A percentile compares a stretch with the other conserved stretches of the same genome.
Evolutionary conservation across 2,329 filamentous ascomycete genomes (phyloP).

Genomic region (Calonectria pauciramosa): DNA sequence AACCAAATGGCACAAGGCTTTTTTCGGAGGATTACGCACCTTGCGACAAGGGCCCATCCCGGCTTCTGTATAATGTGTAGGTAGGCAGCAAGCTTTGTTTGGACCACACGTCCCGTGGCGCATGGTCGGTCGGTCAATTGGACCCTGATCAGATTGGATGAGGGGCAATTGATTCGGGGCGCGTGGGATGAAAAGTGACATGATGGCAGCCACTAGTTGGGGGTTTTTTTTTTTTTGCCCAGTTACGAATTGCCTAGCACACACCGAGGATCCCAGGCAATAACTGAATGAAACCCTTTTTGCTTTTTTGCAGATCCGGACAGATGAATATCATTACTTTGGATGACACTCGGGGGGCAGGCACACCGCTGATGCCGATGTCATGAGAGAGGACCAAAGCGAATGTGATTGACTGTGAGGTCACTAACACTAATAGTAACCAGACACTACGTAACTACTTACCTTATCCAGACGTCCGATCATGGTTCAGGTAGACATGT

Average conservation of each 20-base stretch:
- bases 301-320: conserved; percentile 4
- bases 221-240: conserved; percentile 14
- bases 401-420: conserved; percentile 5
- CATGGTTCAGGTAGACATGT: background rate
- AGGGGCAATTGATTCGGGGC: conserved; percentile 13
- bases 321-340: conserved; percentile 5
- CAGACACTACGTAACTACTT: conserved; percentile 8
- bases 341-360: conserved; percentile 13
- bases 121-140: conserved; percentile 33
- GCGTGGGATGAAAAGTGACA: conserved; percentile 18
- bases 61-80: conserved; percentile 7
- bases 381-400: conserved; percentile 12
- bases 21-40: conserved; percentile 18
- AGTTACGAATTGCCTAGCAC: conserved; percentile 9
- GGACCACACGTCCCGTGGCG: conserved; percentile 36
- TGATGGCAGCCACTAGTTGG: background rate
- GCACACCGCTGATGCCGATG: conserved; percentile 20
- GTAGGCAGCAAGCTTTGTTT: conserved; percentile 24
- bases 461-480: background rate
- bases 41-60: conserved; percentile 21
- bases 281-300: background rate
- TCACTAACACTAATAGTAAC: conserved; percentile 10
- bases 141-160: conserved; percentile 30
- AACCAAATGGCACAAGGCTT: conserved; percentile 29
- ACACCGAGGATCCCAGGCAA: background rate